Conservation (phyloP, 2,329 filamentous ascomycete genomes). For the Pseudogymnoascus destructans region DNA sequence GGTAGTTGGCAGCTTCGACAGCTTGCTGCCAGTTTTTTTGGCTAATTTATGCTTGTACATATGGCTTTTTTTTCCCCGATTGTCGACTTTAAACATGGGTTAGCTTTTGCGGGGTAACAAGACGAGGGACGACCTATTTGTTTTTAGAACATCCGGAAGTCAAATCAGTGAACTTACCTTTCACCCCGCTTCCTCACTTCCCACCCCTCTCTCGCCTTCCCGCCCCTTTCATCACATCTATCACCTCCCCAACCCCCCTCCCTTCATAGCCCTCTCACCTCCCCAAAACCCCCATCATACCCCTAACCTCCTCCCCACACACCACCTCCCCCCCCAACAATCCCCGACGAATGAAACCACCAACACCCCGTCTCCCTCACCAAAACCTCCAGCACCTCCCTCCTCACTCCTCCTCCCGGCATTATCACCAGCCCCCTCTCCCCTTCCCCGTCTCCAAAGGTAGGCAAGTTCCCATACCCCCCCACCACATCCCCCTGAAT, state of each 20-base stretch:
- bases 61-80: background rate
- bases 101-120: background rate
- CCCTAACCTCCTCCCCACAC: constrained; percentile 15
- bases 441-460: constrained; percentile 19
- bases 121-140: background rate
- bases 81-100: background rate
- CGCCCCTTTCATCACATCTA: constrained; percentile 9
- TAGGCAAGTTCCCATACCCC: constrained; percentile 25
- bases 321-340: constrained; percentile 26
- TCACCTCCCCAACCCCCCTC: too few relatives aligned
- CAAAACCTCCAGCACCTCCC: constrained; percentile 30
- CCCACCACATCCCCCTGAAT: constrained; percentile 25
- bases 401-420: constrained; percentile 37
- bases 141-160: background rate
- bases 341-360: constrained; percentile 34
- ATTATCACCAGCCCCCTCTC: constrained; percentile 31
- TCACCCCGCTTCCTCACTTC: background rate
- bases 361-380: constrained; percentile 21
- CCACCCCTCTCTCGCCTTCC: background rate
- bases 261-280: constrained; percentile 10
- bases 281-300: background rate
- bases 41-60: background rate
- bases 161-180: background rate
- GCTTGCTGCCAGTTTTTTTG: background rate
- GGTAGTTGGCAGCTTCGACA: background rate